Base-by-base conservation (phyloP, 345 rosid genomes). In the Streptanthus diversifolius region DNA sequence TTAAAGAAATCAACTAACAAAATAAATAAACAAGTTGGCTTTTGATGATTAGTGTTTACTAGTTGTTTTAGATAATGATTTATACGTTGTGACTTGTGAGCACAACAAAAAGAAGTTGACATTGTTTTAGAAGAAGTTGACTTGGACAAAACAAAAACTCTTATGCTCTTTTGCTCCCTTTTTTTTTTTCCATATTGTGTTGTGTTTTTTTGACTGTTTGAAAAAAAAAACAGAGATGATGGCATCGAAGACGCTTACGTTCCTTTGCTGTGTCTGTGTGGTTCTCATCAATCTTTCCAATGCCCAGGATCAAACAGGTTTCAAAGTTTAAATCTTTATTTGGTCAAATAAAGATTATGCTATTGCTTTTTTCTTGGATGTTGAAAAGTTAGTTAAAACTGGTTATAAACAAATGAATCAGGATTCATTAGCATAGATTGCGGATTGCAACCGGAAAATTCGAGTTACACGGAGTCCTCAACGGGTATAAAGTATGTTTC, bases 371-470 rank as follows among this genome's bases (percentile, higher is more conserved):
- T 8, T 14, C 29, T 1, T 18, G 58, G 52, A 3, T 12, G 3
- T 40, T 32, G 5, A 13, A 14, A 21, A 59, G n/a, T 7, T 24
- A 8, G 30, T 48, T 36, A 18, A 33, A 48, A 19, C 33, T 44
- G 5, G 3, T 32, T 37, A 8, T 24, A 1, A 29, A 30, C 54
- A 11, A 75, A 13, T 51, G 62, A 66, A 69, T 68, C 80, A 80
- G 87, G 81, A 3, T 84, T 84, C 54, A 77, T 82, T 15, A 82
- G 87, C 80, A 72, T 84, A 60, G 87, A 84, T 55, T 84, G 82
- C 27, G 85, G 87, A 0, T 48, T 69, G 49, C 71, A 61, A 30
- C 83, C 79, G 4, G 69, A 39, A 33, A 63, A 49, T 47, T 72
- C 80, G 14, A 56, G 64, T 58, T 84, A 75, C 55, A 79, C 25